Evolutionary conservation across 305 asterid species (phyloP).

Genomic region (Plantago lanceolata): DNA sequence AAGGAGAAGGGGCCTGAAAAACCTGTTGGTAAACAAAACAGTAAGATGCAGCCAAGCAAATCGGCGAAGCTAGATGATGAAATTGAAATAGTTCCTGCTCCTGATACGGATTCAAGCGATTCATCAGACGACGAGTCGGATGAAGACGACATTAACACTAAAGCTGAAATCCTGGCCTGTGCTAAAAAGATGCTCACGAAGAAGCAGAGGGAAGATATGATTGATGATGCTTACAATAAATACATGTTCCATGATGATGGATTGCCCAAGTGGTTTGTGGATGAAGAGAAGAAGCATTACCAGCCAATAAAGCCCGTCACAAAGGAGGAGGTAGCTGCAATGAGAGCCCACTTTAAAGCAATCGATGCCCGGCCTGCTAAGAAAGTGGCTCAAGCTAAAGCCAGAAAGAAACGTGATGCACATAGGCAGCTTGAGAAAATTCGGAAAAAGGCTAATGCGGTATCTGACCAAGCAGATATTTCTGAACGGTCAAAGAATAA

Average conservation of each 20-base stretch:
- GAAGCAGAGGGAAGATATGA: slow-evolving; percentile 74
- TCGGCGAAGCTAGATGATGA: slow-evolving; percentile 39
- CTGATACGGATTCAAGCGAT: slow-evolving; percentile 68
- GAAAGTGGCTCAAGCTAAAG: slow-evolving; percentile 93
- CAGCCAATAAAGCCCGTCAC: slow-evolving; percentile 81
- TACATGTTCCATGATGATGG: slow-evolving; percentile 79
- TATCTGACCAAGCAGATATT: slow-evolving; percentile 75
- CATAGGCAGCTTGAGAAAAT: slow-evolving; percentile 64
- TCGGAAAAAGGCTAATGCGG: slow-evolving; percentile 79
- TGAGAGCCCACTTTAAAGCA: slow-evolving; percentile 78
- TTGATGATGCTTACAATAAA: slow-evolving; percentile 89
- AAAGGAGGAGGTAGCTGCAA: slow-evolving; percentile 73
- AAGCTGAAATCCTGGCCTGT: slow-evolving; percentile 79
- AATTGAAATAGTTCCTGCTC: slow-evolving; percentile 83
- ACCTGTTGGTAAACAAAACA: slow-evolving; percentile 22
- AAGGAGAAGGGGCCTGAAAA: slow-evolving; percentile 29
- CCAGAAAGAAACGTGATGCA: slow-evolving; percentile 75
- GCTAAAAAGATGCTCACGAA: slow-evolving; percentile 78
- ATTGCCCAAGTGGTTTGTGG: slow-evolving; percentile 79
- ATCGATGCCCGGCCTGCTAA: slow-evolving; percentile 95
- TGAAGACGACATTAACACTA: slow-evolving; percentile 50
- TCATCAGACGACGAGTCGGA: slow-evolving; percentile 60
- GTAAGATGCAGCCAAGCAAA: slow-evolving; percentile 16
- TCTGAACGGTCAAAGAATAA: slow-evolving; percentile 73
- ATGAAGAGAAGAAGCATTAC: slow-evolving; percentile 66